A percentile compares a stretch with the other conserved stretches of the same genome.
Evolutionary conservation across 371 early-diverging fungal species (phyloP).

Genomic region (Syncephalastrum sp.): DNA sequence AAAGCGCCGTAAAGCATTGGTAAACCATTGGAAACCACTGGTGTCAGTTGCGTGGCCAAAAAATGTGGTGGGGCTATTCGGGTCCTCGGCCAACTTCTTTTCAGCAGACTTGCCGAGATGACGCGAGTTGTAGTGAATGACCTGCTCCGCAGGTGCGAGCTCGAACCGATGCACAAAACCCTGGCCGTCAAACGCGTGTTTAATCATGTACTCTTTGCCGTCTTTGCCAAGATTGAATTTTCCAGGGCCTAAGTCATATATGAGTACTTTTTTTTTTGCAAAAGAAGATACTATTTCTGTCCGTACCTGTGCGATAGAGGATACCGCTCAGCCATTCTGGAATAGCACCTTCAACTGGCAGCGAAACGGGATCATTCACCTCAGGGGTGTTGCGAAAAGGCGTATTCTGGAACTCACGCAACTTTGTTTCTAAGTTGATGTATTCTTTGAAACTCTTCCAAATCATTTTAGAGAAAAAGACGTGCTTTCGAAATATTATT

Average conservation of each 20-base stretch:
- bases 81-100: slow-evolving; percentile 2
- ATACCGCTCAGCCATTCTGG: slow-evolving; percentile 44
- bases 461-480: no score
- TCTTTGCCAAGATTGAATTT: slow-evolving; percentile 31
- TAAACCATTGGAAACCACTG: slow-evolving; percentile 4
- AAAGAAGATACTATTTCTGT: not conserved
- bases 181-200: slow-evolving; percentile 47
- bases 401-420: slow-evolving; percentile 4
- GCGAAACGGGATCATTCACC: slow-evolving; percentile 27
- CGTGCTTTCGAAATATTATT: no score
- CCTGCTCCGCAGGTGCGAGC: slow-evolving; percentile 19
- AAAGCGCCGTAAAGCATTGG: not conserved
- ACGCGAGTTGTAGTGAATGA: slow-evolving; percentile 31
- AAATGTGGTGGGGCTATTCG: not conserved
- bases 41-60: slow-evolving; percentile 22
- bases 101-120: slow-evolving; percentile 20
- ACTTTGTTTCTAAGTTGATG: not conserved
- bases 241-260: slow-evolving; percentile 28
- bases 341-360: slow-evolving; percentile 39
- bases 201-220: slow-evolving; percentile 24
- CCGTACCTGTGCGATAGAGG: slow-evolving; percentile 41
- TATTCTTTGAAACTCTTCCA: slow-evolving; percentile 3
- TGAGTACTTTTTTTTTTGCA: not conserved
- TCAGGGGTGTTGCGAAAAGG: slow-evolving; percentile 35
- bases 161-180: slow-evolving; percentile 41